Percentiles rank a stretch among this genome's conserved stretches.
These are phyloP conservation scores for Ceratopteris richardii DNA, from an alignment of 75 land plant genomes.

Conservation along the genomic window DNA sequence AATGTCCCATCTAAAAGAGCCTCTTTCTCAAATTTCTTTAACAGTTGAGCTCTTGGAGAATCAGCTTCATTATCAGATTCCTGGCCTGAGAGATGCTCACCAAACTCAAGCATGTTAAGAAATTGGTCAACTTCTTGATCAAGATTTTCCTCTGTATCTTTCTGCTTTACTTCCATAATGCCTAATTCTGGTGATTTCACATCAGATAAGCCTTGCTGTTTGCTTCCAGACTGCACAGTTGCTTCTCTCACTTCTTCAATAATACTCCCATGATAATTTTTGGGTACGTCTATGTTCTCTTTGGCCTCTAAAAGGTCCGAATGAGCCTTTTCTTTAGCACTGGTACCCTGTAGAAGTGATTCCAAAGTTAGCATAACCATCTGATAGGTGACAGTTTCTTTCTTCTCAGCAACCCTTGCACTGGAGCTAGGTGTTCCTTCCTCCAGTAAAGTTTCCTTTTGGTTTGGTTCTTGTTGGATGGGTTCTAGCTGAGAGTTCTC, in stretches of 20 bases:
- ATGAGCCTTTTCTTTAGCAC: slow-evolving; percentile 4
- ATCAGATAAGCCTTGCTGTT: too few species aligned
- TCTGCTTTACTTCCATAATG: too few species aligned
- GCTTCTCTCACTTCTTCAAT: not conserved
- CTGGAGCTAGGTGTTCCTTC: not conserved
- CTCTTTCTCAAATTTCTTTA: slow-evolving; percentile 76
- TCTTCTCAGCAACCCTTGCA: not conserved
- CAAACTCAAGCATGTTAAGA: slow-evolving; percentile 53
- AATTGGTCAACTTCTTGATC: slow-evolving; percentile 72
- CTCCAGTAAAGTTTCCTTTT: too few species aligned
- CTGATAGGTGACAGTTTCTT: slow-evolving; percentile 1
- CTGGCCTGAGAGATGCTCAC: slow-evolving; percentile 37
- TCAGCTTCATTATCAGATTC: slow-evolving; percentile 82
- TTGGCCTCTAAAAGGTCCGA: not conserved
- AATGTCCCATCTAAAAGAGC: slow-evolving; percentile 32
- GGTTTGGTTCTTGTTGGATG: not conserved
- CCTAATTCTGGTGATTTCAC: too few species aligned
- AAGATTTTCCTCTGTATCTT: too few species aligned
- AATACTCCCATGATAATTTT: not conserved
- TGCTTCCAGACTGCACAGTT: not conserved
- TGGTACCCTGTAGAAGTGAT: slow-evolving; percentile 1
- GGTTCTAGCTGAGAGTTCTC: not conserved
- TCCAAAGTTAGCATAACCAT: slow-evolving; percentile 1
- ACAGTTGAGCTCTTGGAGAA: slow-evolving; percentile 73
- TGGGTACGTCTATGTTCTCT: not conserved